phyloP scores from a whole-genome alignment of 2,329 filamentous ascomycete species.

The Paecilomyces sp. region DNA sequence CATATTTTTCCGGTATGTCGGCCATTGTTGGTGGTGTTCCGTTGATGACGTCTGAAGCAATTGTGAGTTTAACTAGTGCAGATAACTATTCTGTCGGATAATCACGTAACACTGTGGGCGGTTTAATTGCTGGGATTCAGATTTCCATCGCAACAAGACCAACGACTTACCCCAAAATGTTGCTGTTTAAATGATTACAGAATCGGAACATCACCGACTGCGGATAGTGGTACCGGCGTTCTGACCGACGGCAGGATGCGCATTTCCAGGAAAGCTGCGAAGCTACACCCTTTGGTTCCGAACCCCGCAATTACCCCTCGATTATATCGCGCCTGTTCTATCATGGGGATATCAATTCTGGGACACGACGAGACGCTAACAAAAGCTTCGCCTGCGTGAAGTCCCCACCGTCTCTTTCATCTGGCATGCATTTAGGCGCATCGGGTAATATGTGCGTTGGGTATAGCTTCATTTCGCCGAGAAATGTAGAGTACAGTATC shows the following conservation, averaged over 20 bases:
- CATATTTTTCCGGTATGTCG: constrained; percentile 23
- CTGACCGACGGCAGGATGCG: neutral
- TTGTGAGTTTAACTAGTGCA: neutral
- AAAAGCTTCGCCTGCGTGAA: neutral
- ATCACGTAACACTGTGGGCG: neutral
- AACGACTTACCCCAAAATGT: neutral
- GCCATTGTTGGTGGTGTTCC: neutral
- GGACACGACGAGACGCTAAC: neutral
- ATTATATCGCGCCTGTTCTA: neutral
- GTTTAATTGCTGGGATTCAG: neutral
- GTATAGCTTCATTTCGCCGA: neutral
- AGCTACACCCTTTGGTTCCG: neutral
- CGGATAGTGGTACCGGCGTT: neutral
- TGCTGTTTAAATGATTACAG: neutral
- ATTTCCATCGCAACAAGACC: neutral
- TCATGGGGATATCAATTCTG: neutral
- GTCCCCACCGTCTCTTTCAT: neutral
- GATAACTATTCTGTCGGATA: neutral
- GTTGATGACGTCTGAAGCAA: neutral
- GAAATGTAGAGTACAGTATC: neutral
- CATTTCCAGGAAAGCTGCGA: neutral
- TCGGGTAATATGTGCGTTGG: neutral
- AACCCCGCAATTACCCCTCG: neutral
- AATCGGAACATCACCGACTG: neutral
- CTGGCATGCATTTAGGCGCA: neutral